Base-by-base conservation (phyloP, 352 stramenopile genomes). In the Phytophthora pseudosyringae region DNA sequence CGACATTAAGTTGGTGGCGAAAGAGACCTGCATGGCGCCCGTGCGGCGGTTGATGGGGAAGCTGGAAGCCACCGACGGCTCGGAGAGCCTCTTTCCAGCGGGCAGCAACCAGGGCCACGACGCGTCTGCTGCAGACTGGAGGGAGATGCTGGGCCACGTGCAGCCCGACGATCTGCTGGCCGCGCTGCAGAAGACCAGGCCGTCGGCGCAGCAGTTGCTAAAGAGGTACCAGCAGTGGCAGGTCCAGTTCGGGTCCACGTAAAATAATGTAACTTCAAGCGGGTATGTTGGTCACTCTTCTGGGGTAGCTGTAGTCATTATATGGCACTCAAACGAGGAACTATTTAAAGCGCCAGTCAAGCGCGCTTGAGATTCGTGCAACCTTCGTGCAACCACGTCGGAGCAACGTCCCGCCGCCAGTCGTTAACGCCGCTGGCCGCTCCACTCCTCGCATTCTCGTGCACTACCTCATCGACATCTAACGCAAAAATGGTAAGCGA, bases 381-480 rank as follows among this genome's bases (percentile, higher is more conserved):
- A 60, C 52, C 18, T 60, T 60, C 52, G 40, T 8, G n/a, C 28
- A 60, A 60, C 52, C 52, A 25, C 10, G 2, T 12, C 39, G 29
- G 31, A 60, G 43, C 39, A 60, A 44, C 26, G 15, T 25, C 47
- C 48, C 36, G 46, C 35, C 18, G 46, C 48, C 47, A 63, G 38
- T 48, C 49, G 50, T 47, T 59, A 66, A 45, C 56, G 57, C 49
- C 59, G 54, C 33, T 21, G 26, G 52, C 52, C 28, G 48, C 57
- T 50, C 77, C 75, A 80, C 73, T 87, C 63, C 72, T 73, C 57
- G 59, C 65, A 69, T 89, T 84, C 71, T 78, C 78, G 68, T 85
- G 70, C 83, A 90, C 81, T 88, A 90, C 80, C 78, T 93, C 83
- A 90, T 93, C 81, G 80, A 90, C 81, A 85, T 87, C 76, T 89